Base-by-base conservation (phyloP, 2,329 filamentous ascomycete species). In the Dryadomyces quercus-mongolicae region DNA sequence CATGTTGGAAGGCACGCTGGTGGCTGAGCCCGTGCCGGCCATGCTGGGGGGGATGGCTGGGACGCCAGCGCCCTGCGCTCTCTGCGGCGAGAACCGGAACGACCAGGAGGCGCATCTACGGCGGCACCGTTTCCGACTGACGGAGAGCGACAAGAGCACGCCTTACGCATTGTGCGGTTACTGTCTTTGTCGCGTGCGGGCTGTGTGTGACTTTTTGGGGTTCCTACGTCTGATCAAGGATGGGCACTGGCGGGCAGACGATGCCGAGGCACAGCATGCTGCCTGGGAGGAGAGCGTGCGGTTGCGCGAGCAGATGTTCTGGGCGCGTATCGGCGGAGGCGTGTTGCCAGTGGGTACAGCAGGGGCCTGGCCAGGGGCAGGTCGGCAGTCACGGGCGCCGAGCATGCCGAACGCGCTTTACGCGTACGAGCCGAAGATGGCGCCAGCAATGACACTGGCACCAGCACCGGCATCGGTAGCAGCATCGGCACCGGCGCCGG, bases 201-300 rank as follows among this genome's bases (percentile, higher is more conserved):
- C 89, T 0, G 91, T 88, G 1, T 95, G 93, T 67, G 93, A 96
- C 62, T 94, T 96, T 61, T 78, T 96, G 34, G 88, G 89, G 1
- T 97, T 97, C 65, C 68, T 98, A 54, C 80, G 92, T 48, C 88
- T 97, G 70, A 80, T 97, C 55, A 88, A 92, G 61, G 92, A 96
- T 62, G 93, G 93, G 2, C 86, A 95, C 63, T 93, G 93, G 83
- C 82, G 88, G 51, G 84, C 86, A 13, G 87, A 91, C 49, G 87
- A 86, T 55, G 81, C 86, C 43, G 88, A 93, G 51, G 87, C 90
- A 38, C 88, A 94, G 68, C 88, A 86, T 64, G 81, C 82, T 31
- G 89, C 90, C 0, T 98, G 93, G 93, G 92, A 97, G 65, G 93
- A 98, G 71, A 89, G 89, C 55, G 86, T 96, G 12, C 81, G 86